phyloP scores from a whole-genome alignment of 2,329 filamentous ascomycete species.

The Cercospora zeina region DNA sequence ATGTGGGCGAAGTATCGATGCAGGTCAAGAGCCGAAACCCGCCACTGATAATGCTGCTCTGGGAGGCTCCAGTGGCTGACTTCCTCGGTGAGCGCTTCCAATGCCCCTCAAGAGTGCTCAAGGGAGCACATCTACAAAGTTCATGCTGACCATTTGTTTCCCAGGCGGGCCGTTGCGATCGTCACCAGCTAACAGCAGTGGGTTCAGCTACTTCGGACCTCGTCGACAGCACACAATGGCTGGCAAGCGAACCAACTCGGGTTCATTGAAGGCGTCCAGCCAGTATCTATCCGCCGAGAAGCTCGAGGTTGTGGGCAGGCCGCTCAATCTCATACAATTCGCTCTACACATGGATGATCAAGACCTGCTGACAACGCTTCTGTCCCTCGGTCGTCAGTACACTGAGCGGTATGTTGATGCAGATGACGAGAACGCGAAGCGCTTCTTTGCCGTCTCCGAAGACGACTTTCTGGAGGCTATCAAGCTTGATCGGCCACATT shows the following conservation, averaged over 20 bases:
- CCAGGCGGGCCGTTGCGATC: constrained; percentile 22
- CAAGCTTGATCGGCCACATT: constrained; percentile 52
- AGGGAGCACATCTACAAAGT: not conserved
- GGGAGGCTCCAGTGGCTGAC: constrained; percentile 28
- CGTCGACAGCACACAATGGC: constrained; percentile 21
- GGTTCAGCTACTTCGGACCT: constrained; percentile 27
- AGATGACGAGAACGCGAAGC: constrained; percentile 25
- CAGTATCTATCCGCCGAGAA: constrained; percentile 23
- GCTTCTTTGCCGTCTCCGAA: constrained; percentile 33
- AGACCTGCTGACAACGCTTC: constrained; percentile 56
- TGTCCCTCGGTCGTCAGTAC: constrained; percentile 57
- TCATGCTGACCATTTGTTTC: not conserved
- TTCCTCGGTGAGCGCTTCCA: constrained; percentile 12
- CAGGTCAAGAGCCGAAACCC: constrained; percentile 65
- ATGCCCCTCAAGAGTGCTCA: not conserved
- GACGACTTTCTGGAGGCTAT: constrained; percentile 47
- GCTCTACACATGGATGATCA: constrained; percentile 53
- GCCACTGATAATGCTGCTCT: constrained; percentile 57
- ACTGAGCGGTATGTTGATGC: constrained; percentile 30
- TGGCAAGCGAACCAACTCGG: constrained; percentile 26
- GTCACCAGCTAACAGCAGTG: constrained; percentile 17
- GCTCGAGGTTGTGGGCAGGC: constrained; percentile 19
- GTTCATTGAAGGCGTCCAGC: constrained; percentile 23
- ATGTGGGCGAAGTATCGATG: constrained; percentile 68
- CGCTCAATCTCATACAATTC: constrained; percentile 36